Evolutionary conservation across 2,329 filamentous ascomycete species (phyloP), one percentile per base, ranked within the genome.

Genomic region (Delphinella strobiligena): DNA sequence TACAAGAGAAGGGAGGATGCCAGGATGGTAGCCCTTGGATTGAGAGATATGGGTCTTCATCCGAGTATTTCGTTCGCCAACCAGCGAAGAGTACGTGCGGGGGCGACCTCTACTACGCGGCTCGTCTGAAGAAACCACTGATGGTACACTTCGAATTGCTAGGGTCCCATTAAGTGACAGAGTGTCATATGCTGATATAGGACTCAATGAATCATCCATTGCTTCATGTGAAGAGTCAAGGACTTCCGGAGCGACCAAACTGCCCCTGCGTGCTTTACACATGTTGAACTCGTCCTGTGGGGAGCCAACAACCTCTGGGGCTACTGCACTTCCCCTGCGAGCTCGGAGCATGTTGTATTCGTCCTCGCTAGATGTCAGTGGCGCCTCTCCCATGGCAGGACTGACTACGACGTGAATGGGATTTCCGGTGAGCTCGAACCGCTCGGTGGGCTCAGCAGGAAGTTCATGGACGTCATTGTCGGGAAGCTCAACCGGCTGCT

Each of bases 1-100:
- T 37, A 66, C 63, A 7, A 77, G 50, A 36, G 69, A 66, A 9
- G 72, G 67, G 3, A 77, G 54, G 57, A 71, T 68, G 9, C 64
- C 69, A 11, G 74, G 73, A 49, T 76, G 72, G 7, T 77, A 55
- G 17, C 27, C 30, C 47, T 54, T 38, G 47, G 45, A 15, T 33
- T 47, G 41, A 8, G 41, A 34, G 3, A 45, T 45, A 22, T 54
- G 52, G 10, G 49, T 44, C 19, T 42, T 47, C 10, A 56, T 45
- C 15, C 54, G 47, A 18, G 50, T 48, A 30, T 47, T 49, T n/a
- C 55, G 47, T 19, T 56, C 52, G 2, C 45, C 44, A 5, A 38
- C 47, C 17, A 57, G 45, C 1, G 52, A 53, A 10, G 54, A 57
- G 18, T 55, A 57, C 22, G 45, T 53, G 9, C 51, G 45, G 19